A percentile compares a stretch with the other conserved stretches of the same genome.
Conservation (phyloP, 2,329 filamentous ascomycete species). For the Pyrenochaeta sp. region DNA sequence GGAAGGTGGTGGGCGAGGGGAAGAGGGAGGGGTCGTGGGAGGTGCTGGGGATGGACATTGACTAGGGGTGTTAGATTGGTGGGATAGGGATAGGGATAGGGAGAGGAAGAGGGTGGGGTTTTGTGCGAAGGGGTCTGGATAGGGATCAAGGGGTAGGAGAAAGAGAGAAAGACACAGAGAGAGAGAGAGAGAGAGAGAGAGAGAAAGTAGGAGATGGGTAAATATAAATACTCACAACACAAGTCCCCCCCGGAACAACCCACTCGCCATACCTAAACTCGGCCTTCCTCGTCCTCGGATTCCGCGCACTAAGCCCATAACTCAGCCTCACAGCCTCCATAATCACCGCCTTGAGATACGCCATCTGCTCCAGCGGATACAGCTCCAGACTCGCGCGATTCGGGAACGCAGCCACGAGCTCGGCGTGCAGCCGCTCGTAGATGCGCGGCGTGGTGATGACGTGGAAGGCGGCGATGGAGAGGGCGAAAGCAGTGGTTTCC, state of each 20-base stretch:
- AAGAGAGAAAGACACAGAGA: background rate
- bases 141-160: too few species aligned
- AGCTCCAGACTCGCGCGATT: slow-evolving; percentile 32
- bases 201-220: background rate
- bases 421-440: slow-evolving; percentile 38
- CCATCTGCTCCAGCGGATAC: slow-evolving; percentile 30
- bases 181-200: background rate
- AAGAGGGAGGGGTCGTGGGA: slow-evolving; percentile 49
- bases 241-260: slow-evolving; percentile 44
- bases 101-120: background rate
- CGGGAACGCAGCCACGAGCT: slow-evolving; percentile 39
- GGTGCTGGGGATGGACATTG: slow-evolving; percentile 48
- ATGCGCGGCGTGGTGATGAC: slow-evolving; percentile 42
- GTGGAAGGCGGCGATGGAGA: slow-evolving; percentile 40
- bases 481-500: slow-evolving; percentile 47
- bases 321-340: slow-evolving; percentile 46
- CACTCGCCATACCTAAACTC: slow-evolving; percentile 34
- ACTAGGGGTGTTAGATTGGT: slow-evolving; percentile 8
- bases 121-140: too few species aligned
- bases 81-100: too few species aligned
- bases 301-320: slow-evolving; percentile 50
- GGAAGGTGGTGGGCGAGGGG: slow-evolving; percentile 42
- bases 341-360: slow-evolving; percentile 32
- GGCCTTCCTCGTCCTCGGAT: slow-evolving; percentile 40
- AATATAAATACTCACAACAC: slow-evolving; percentile 25